A percentile compares a stretch with the other conserved stretches of the same genome.
Evolutionary conservation across 345 rosid genomes (phyloP).

Genomic region (Isatis tinctoria): DNA sequence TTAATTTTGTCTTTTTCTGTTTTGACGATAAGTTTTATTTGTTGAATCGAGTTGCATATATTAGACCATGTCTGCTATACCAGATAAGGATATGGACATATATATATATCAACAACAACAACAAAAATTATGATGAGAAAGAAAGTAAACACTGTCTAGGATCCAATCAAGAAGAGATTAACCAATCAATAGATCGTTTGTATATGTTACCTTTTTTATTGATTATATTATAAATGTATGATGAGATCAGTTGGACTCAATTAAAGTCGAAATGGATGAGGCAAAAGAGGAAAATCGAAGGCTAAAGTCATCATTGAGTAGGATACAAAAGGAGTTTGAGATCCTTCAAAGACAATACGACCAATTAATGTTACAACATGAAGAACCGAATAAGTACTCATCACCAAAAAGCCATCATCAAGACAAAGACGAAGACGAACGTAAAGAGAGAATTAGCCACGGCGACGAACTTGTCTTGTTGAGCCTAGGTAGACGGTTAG

Average conservation of each 20-base stretch:
- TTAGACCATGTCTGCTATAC: not conserved
- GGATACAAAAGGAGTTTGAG: conserved; percentile 58
- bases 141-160: not conserved
- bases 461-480: conserved; percentile 60
- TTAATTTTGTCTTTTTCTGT: not conserved
- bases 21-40: not conserved
- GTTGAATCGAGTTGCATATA: not conserved
- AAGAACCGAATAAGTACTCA: conserved; percentile 27
- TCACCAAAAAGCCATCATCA: conserved; percentile 34
- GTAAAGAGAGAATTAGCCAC: conserved; percentile 35
- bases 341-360: conserved; percentile 54
- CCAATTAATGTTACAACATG: conserved; percentile 37
- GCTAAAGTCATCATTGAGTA: conserved; percentile 49
- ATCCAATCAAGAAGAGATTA: not conserved
- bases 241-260: conserved; percentile 49
- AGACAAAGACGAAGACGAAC: conserved; percentile 19
- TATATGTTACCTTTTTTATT: not conserved
- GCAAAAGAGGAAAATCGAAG: conserved; percentile 75
- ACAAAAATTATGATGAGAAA: not conserved
- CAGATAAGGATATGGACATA: not conserved
- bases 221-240: conserved; percentile 15
- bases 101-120: not conserved
- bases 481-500: conserved; percentile 55
- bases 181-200: not conserved
- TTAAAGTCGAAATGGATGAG: conserved; percentile 67